phyloP scores from a whole-genome alignment of 2,329 filamentous ascomycete species.

The Penicillium sp. region DNA sequence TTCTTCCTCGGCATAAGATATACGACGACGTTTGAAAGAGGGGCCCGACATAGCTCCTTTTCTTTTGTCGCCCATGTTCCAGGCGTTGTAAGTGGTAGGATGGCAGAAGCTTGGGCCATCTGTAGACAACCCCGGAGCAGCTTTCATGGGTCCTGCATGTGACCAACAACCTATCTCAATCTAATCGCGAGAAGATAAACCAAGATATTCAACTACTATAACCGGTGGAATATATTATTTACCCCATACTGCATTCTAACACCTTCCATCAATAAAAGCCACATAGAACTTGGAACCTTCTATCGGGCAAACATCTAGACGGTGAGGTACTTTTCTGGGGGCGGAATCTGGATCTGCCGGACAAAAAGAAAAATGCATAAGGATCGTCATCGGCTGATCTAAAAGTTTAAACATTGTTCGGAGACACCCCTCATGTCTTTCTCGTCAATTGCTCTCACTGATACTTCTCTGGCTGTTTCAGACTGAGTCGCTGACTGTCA shows the following conservation, averaged over 20 bases:
- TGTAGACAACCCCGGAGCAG: not conserved
- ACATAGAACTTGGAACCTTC: too few relatives aligned
- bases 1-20: slow-evolving; percentile 30
- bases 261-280: too few relatives aligned
- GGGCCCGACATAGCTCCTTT: slow-evolving; percentile 25
- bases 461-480: too few relatives aligned
- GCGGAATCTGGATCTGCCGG: slow-evolving; percentile 1
- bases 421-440: slow-evolving; percentile 2
- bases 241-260: too few relatives aligned
- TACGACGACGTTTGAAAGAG: slow-evolving; percentile 32
- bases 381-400: slow-evolving; percentile 7
- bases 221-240: not conserved
- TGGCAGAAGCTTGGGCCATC: slow-evolving; percentile 27
- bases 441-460: not conserved
- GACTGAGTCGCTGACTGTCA: too few relatives aligned
- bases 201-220: too few relatives aligned
- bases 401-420: too few relatives aligned
- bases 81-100: slow-evolving; percentile 14
- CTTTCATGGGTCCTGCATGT: not conserved
- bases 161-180: too few relatives aligned
- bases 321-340: not conserved
- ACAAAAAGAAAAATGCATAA: slow-evolving; percentile 4
- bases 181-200: too few relatives aligned
- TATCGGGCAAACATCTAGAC: not conserved
- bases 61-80: slow-evolving; percentile 35